Percentiles rank a stretch among this genome's conserved stretches.
These are phyloP conservation scores for Ehretia macrophylla DNA, from an alignment of 257 asterid genomes.

Conservation along the genomic window DNA sequence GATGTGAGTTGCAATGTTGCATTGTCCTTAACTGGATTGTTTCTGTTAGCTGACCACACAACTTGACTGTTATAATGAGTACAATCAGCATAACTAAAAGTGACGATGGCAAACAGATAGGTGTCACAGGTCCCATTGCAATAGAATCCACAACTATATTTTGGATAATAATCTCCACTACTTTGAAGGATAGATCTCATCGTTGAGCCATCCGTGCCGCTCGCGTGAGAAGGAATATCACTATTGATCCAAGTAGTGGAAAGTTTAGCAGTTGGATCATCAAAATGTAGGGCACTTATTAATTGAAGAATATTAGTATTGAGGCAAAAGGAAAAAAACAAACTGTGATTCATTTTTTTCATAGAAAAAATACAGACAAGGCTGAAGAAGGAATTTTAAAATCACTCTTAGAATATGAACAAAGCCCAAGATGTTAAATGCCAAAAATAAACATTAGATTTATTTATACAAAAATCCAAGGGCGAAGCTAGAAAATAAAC, in stretches of 20 bases:
- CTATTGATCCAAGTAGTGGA: slow-evolving; percentile 43
- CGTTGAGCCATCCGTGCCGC: slow-evolving; percentile 26
- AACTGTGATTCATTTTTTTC: slow-evolving; percentile 9
- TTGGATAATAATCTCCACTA: slow-evolving; percentile 37
- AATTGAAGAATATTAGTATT: slow-evolving; percentile 6
- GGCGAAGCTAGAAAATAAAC: too few species aligned
- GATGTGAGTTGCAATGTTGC: slow-evolving; percentile 34
- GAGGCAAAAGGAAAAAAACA: not conserved
- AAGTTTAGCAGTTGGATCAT: slow-evolving; percentile 41
- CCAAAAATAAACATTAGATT: too few species aligned
- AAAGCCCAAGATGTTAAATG: too few species aligned
- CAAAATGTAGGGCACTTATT: slow-evolving; percentile 29
- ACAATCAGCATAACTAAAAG: too few species aligned
- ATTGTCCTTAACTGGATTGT: slow-evolving; percentile 29
- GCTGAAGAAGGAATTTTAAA: too few species aligned
- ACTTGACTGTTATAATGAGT: too few species aligned
- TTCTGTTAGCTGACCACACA: slow-evolving; percentile 51
- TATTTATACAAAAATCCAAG: too few species aligned
- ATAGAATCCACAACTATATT: slow-evolving; percentile 43
- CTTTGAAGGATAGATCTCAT: slow-evolving; percentile 38
- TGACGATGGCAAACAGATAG: slow-evolving; percentile 37
- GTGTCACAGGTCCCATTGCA: slow-evolving; percentile 36
- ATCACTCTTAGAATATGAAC: too few species aligned
- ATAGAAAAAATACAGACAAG: too few species aligned
- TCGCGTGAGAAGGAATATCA: slow-evolving; percentile 29